These are phyloP conservation scores for Phytopythium delawarense DNA, from an alignment of 352 stramenopile genomes.

Conservation along the genomic window DNA sequence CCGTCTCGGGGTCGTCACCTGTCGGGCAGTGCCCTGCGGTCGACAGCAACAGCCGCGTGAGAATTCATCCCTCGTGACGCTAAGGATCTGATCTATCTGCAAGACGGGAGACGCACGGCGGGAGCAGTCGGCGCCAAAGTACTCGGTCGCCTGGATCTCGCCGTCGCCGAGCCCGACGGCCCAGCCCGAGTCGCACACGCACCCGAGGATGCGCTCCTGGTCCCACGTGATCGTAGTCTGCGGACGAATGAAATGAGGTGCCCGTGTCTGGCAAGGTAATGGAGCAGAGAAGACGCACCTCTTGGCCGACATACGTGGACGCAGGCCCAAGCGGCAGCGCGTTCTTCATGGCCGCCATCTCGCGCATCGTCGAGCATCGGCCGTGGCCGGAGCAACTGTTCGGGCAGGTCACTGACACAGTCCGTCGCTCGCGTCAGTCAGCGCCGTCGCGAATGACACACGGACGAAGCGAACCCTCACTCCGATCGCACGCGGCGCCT, in stretches of 20 bases:
- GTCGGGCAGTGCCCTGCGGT: conserved; percentile 74
- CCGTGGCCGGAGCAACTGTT: conserved; percentile 77
- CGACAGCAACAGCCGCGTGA: neutral
- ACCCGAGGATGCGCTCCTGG: conserved; percentile 87
- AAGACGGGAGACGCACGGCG: conserved; percentile 32
- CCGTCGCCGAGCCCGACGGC: conserved; percentile 64
- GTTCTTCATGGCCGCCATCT: conserved; percentile 58
- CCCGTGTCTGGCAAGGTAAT: neutral
- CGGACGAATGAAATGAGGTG: neutral
- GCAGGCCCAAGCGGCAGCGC: conserved; percentile 60
- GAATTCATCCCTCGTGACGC: neutral
- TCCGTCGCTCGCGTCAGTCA: neutral
- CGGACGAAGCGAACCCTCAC: conserved; percentile 13
- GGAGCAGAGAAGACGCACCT: conserved; percentile 18
- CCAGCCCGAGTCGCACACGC: conserved; percentile 86
- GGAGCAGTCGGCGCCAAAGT: conserved; percentile 87
- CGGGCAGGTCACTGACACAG: conserved; percentile 37
- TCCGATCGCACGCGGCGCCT: conserved; percentile 76
- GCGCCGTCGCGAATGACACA: neutral
- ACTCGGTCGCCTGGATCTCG: conserved; percentile 83
- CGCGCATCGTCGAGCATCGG: conserved; percentile 76
- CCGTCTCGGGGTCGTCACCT: conserved; percentile 72
- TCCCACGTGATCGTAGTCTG: conserved; percentile 84
- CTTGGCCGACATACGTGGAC: conserved; percentile 57
- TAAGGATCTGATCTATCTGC: neutral